Percentiles rank a stretch among this genome's conserved stretches.
Evolutionary conservation across 768 basidiomycete genomes (phyloP).

Genomic region (Omphalotus guepiniiformis): DNA sequence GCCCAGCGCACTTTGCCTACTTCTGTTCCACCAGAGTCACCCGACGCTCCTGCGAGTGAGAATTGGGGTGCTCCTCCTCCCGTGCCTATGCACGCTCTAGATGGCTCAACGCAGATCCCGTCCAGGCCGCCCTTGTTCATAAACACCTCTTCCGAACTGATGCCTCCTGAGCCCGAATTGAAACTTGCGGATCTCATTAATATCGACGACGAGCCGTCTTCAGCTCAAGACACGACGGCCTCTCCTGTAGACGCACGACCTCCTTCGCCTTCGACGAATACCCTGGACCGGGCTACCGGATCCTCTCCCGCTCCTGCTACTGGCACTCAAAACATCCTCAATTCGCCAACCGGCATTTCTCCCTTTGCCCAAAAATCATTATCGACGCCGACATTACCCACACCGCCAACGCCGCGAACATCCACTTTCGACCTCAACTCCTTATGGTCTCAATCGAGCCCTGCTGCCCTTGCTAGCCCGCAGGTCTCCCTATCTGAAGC

Average conservation of each 20-base stretch:
- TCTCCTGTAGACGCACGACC: slow-evolving; percentile 16
- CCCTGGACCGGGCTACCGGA: background rate
- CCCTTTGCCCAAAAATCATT: slow-evolving; percentile 33
- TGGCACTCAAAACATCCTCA: too few relatives aligned
- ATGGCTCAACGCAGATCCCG: background rate
- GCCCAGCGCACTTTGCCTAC: slow-evolving; percentile 50
- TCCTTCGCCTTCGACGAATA: background rate
- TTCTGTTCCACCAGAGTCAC: slow-evolving; percentile 73
- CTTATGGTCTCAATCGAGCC: slow-evolving; percentile 58
- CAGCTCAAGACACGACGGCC: slow-evolving; percentile 13
- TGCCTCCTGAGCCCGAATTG: slow-evolving; percentile 52
- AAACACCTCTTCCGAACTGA: slow-evolving; percentile 37
- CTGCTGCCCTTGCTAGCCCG: too few relatives aligned
- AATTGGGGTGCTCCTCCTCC: slow-evolving; percentile 65
- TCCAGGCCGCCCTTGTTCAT: slow-evolving; percentile 19
- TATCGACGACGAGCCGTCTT: slow-evolving; percentile 58
- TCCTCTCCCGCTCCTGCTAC: slow-evolving; percentile 9
- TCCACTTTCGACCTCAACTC: slow-evolving; percentile 69
- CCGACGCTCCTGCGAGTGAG: slow-evolving; percentile 40
- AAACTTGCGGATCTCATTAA: slow-evolving; percentile 76
- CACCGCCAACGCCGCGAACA: slow-evolving; percentile 41
- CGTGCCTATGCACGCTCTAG: slow-evolving; percentile 40
- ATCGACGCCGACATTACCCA: slow-evolving; percentile 14
- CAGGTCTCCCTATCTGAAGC: slow-evolving; percentile 14
- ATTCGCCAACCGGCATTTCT: slow-evolving; percentile 37